Base-by-base conservation (phyloP, 306 rosid species). In the Malus sylvestris region DNA sequence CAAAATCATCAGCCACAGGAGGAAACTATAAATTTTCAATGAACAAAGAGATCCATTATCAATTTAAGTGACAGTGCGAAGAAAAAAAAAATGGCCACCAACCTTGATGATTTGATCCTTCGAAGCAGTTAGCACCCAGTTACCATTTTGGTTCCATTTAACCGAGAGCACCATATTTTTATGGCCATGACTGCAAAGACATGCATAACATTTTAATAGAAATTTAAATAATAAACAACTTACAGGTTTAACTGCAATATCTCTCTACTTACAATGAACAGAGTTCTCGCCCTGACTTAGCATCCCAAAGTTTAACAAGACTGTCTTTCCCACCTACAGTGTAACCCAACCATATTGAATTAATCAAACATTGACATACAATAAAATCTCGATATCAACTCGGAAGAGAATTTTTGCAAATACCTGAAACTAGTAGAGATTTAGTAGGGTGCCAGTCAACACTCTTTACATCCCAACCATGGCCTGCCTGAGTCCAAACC, bases 381-480 rank as follows among this genome's bases (percentile, higher is more conserved):
- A 10, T 35, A 67, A 55, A 60, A 73, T 73, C 68, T 77, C 33
- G 58, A 79, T 40, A 66, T 27, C 78, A 76, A 45, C 71, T 74
- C 53, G 44, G 27, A 64, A 78, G 53, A 53, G 63, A 81, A 76
- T 80, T 64, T 69, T 66, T 79, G 73, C 69, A 78, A 79, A 69
- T 71, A 90, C 97, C 99, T 87, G 99, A 95, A 82, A 86, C 99
- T 71, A 95, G 86, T 42, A 95, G 88, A 79, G 99, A 92, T 66
- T 95, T 95, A 62, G 97, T 86, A 44, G 99, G 99, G 84, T 95
- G 99, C 97, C 99, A 95, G 78, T 95, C 99, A 89, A 95, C 97
- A 83, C 97, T 90, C 91, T 95, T 95, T 88, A 95, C 99, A 86
- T 95, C 99, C 99, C 99, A 95, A 84, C 99, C 98, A 85, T 93